Evolutionary conservation across 805 yeast genomes (phyloP).

Genomic region (Kodamaea laetipori): DNA sequence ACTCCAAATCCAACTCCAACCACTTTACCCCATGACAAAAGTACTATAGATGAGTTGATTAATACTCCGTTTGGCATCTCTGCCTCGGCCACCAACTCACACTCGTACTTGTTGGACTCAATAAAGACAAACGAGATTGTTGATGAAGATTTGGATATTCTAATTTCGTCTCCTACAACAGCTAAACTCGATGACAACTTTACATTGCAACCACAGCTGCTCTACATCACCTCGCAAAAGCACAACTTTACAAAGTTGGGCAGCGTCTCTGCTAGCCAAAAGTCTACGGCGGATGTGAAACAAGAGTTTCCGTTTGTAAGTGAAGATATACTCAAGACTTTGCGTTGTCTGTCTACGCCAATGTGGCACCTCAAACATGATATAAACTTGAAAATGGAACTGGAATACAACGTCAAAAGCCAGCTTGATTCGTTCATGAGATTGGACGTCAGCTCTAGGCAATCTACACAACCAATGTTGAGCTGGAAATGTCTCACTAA

Average conservation of each 20-base stretch:
- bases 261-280: not conserved
- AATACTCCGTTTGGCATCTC: constrained; percentile 31
- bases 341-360: constrained; percentile 9
- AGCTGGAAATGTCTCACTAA: constrained; percentile 17
- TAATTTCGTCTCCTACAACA: constrained; percentile 30
- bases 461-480: constrained; percentile 4
- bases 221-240: constrained; percentile 4
- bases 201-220: constrained; percentile 4
- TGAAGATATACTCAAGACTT: not conserved
- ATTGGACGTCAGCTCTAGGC: constrained; percentile 6
- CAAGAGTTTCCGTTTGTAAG: not conserved
- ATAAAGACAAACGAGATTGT: constrained; percentile 28
- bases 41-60: constrained; percentile 26
- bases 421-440: constrained; percentile 8
- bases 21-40: constrained; percentile 3
- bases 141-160: constrained; percentile 33
- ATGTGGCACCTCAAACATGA: constrained; percentile 7
- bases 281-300: not conserved
- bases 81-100: constrained; percentile 9
- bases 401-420: not conserved
- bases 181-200: constrained; percentile 6
- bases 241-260: constrained; percentile 5
- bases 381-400: constrained; percentile 10
- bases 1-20: constrained; percentile 8
- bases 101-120: constrained; percentile 18